Conservation (phyloP, 352 stramenopile genomes). For the Pythium brassicae region DNA sequence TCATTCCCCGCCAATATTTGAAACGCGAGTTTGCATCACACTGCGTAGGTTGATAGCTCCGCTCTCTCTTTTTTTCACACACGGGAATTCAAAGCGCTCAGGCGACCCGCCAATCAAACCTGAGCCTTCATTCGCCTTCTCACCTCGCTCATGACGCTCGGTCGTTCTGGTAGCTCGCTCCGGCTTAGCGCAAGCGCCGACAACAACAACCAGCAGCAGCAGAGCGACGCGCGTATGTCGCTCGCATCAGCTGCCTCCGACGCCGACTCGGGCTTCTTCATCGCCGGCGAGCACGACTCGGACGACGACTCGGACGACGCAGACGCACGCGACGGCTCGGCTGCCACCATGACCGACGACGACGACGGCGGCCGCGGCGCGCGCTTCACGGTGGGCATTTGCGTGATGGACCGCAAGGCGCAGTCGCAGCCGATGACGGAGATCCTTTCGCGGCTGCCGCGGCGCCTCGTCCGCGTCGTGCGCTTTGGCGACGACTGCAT, state of each 20-base stretch:
- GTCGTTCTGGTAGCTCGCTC: constrained; percentile 10
- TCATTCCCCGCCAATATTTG: too few species aligned
- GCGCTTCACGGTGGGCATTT: constrained; percentile 91
- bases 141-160: constrained; percentile 9
- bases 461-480: constrained; percentile 92
- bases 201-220: constrained; percentile 7
- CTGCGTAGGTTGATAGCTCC: too few species aligned
- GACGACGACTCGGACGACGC: constrained; percentile 6
- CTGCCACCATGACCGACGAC: background rate
- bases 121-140: background rate
- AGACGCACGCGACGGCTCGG: background rate
- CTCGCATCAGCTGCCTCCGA: background rate
- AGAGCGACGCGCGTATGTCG: background rate
- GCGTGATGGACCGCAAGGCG: constrained; percentile 98
- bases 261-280: constrained; percentile 14
- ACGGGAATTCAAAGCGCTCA: too few species aligned
- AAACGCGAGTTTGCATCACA: too few species aligned
- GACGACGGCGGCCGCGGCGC: background rate
- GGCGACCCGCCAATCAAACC: constrained; percentile 1
- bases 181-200: constrained; percentile 5
- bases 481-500: constrained; percentile 98
- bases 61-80: too few species aligned
- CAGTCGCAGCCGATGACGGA: constrained; percentile 95
- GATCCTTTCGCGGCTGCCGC: constrained; percentile 90
- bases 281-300: constrained; percentile 11